Conservation (phyloP, 2,329 filamentous ascomycete genomes). For the Cladophialophora immunda region DNA sequence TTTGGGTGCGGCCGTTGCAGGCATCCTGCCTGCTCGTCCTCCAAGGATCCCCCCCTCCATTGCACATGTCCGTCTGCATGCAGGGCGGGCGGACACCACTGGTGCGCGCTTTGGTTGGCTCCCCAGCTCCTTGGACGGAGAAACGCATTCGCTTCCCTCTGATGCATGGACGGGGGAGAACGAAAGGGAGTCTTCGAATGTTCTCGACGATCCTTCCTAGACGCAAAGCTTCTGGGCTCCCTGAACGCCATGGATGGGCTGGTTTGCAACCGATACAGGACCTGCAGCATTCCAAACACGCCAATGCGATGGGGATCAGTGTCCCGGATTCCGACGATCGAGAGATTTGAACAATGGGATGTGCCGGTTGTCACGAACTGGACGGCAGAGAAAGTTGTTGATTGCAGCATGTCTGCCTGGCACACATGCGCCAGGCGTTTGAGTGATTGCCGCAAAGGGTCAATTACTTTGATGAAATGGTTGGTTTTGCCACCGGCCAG, state of each 20-base stretch:
- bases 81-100: not conserved
- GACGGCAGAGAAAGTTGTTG: not conserved
- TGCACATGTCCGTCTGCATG: conserved; percentile 21
- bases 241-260: conserved; percentile 7
- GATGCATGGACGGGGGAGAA: not conserved
- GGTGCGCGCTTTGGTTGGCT: conserved; percentile 5
- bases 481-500: conserved; percentile 7
- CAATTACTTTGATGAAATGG: conserved; percentile 4
- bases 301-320: conserved; percentile 12
- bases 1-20: conserved; percentile 9
- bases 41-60: conserved; percentile 9
- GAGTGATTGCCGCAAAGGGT: not conserved
- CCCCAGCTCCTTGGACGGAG: conserved; percentile 8
- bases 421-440: not conserved
- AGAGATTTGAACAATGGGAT: conserved; percentile 16
- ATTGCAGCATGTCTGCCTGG: conserved; percentile 1
- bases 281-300: conserved; percentile 23
- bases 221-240: conserved; percentile 2
- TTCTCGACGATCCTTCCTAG: conserved; percentile 12
- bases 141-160: conserved; percentile 17
- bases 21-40: not conserved
- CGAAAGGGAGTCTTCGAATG: conserved; percentile 4
- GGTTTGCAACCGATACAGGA: conserved; percentile 17
- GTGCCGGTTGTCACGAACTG: conserved; percentile 3
- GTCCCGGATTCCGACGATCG: conserved; percentile 20